Evolutionary conservation across 129 eudicot genomes (phyloP), one percentile per base, ranked within the genome.

Genomic region (Flaveria bidentis): DNA sequence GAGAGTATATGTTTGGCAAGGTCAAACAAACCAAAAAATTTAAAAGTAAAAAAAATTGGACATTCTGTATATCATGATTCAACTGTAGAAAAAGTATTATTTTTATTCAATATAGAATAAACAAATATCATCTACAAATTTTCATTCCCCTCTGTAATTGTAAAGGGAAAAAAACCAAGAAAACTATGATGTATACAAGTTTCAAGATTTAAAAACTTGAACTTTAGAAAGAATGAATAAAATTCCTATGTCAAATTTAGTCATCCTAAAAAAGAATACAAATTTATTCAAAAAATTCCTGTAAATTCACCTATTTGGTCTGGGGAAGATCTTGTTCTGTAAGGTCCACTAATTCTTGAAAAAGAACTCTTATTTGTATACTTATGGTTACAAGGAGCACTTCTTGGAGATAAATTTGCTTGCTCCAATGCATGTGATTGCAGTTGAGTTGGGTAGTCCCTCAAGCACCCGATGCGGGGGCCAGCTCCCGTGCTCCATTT

Each of bases 401-500:
- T 88, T 82, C 92, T 87, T 62, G 99, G 99, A 60, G 97, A 95
- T 49, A 95, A 73, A 52, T 82, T 88, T 9, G 71, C 92, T 72
- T 82, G 89, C 84, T 95, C 99, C 71, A 95, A 68, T n/a, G 97
- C 88, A 17, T 87, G 99, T 14, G 83, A 88, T 49, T 91, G 97
- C 49, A 95, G 92, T 79, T 84, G 88, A 1, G 90, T 75, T 0
- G 99, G 99, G 75, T 95, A 95, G 72, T 91, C 99, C 76, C 97
- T 82, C 73, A 95, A 53, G 36, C 96, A 95, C 17, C 99, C 96
- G 7, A 95, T 95, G 8, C 97, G 79, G 4, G 99, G 99, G 58
- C 99, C 99, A n/a, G 96, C 99, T 47, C 99, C 99, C 2, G 99
- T 91, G 72, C 92, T 89, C 99, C 99, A 95, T 84, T 84, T 89